Evolutionary conservation across 441 rosid genomes (phyloP).

Genomic region (Viola pubescens): DNA sequence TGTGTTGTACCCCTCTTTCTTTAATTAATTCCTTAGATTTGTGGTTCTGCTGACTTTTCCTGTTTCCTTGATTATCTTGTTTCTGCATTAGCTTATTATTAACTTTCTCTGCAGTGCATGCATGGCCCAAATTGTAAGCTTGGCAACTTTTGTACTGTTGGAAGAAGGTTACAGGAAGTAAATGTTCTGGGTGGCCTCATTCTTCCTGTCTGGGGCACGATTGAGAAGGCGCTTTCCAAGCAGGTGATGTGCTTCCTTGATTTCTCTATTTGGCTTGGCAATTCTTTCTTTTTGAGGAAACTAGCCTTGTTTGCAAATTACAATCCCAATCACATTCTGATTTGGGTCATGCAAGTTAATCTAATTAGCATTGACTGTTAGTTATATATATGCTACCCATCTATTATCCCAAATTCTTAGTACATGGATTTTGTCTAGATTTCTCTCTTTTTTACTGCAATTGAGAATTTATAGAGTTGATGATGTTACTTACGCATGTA

Average conservation of each 20-base stretch:
- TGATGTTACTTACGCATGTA: too few species aligned
- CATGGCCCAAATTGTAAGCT: constrained; percentile 96
- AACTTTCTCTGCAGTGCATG: constrained; percentile 70
- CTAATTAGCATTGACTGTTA: too few species aligned
- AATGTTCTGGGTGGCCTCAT: constrained; percentile 94
- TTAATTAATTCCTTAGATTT: not conserved
- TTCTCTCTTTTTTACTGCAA: too few species aligned
- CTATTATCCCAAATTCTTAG: too few species aligned
- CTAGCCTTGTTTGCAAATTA: too few species aligned
- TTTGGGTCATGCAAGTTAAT: too few species aligned
- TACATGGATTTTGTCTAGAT: too few species aligned
- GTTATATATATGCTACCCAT: too few species aligned
- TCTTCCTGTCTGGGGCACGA: constrained; percentile 98
- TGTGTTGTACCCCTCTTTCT: not conserved
- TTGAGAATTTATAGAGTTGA: too few species aligned
- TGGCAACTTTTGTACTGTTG: constrained; percentile 86
- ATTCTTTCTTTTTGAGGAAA: too few species aligned
- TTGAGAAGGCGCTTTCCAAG: constrained; percentile 92
- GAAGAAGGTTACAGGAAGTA: constrained; percentile 89
- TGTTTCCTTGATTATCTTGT: constrained; percentile 4
- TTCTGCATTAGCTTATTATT: constrained; percentile 9
- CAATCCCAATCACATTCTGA: too few species aligned
- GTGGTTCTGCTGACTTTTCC: not conserved
- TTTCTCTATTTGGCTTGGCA: not conserved
- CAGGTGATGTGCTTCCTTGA: constrained; percentile 44